Percentiles rank a stretch among this genome's conserved stretches.
Evolutionary conservation across 495 filamentous ascomycete species (phyloP).

Genomic region (Lophiotrema nucula): DNA sequence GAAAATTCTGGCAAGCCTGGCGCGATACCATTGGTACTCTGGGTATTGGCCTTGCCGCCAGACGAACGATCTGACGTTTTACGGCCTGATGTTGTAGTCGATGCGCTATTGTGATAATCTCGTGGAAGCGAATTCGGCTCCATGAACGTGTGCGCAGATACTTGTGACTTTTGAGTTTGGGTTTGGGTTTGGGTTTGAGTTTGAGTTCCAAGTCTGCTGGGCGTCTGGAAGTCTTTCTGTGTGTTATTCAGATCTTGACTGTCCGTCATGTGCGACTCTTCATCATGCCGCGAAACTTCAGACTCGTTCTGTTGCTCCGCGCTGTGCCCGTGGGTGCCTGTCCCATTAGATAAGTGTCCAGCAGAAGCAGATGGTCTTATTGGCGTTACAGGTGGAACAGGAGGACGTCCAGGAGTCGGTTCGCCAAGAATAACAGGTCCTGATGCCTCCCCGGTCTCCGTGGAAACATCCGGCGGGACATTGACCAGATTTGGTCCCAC

Average conservation of each 20-base stretch:
- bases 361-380: constrained; percentile 45
- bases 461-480: constrained; percentile 51
- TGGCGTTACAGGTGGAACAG: constrained; percentile 54
- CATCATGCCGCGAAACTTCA: constrained; percentile 53
- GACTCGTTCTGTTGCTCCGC: constrained; percentile 66
- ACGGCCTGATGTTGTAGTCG: constrained; percentile 62
- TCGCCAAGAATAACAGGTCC: constrained; percentile 64
- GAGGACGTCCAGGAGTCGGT: constrained; percentile 44
- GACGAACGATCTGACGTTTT: constrained; percentile 54
- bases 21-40: constrained; percentile 58
- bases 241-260: constrained; percentile 53
- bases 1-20: constrained; percentile 39
- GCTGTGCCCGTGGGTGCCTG: constrained; percentile 50
- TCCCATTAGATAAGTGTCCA: constrained; percentile 54
- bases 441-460: constrained; percentile 44
- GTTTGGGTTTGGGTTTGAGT: constrained; percentile 34
- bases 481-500: constrained; percentile 38
- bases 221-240: constrained; percentile 41
- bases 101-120: constrained; percentile 80
- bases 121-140: constrained; percentile 71
- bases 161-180: constrained; percentile 63
- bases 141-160: constrained; percentile 70
- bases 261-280: constrained; percentile 58
- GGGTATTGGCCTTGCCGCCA: constrained; percentile 57
- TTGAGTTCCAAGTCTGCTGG: constrained; percentile 33